phyloP scores from a whole-genome alignment of 441 rosid species.

The Gossypium schwendimanii region DNA sequence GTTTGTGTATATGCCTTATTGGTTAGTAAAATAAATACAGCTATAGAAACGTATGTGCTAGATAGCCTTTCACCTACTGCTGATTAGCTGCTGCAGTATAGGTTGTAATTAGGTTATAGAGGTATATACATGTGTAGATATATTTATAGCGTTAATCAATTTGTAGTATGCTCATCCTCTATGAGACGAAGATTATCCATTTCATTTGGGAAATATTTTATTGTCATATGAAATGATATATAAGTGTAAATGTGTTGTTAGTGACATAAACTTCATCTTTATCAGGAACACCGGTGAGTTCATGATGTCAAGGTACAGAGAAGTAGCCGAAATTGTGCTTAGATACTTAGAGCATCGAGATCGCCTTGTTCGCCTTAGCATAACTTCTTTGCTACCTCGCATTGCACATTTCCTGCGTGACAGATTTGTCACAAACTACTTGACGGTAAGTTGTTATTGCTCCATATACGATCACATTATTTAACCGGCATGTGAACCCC shows the following conservation, averaged over 20 bases:
- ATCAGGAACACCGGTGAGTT: slow-evolving; percentile 98
- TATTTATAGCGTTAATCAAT: neutral
- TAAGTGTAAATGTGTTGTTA: neutral
- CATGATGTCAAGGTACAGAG: slow-evolving; percentile 99
- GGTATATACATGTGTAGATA: neutral
- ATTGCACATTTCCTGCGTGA: slow-evolving; percentile 99
- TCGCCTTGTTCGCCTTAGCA: slow-evolving; percentile 98
- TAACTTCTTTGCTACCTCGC: slow-evolving; percentile 94
- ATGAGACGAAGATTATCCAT: neutral
- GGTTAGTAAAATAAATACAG: neutral
- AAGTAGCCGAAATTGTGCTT: slow-evolving; percentile 96
- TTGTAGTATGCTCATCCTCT: neutral
- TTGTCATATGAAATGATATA: neutral
- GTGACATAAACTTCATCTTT: slow-evolving; percentile 18
- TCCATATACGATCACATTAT: slow-evolving; percentile 14
- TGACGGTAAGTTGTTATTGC: slow-evolving; percentile 51
- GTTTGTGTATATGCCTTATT: neutral
- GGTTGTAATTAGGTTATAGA: neutral
- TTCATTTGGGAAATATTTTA: neutral
- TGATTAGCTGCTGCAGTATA: neutral
- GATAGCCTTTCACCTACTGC: neutral
- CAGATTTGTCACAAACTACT: slow-evolving; percentile 91
- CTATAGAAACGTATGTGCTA: neutral
- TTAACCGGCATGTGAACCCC: neutral
- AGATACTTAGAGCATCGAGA: slow-evolving; percentile 90